Evolutionary conservation across 495 filamentous ascomycete genomes (phyloP).

Genomic region (Aspergillus mulundensis): DNA sequence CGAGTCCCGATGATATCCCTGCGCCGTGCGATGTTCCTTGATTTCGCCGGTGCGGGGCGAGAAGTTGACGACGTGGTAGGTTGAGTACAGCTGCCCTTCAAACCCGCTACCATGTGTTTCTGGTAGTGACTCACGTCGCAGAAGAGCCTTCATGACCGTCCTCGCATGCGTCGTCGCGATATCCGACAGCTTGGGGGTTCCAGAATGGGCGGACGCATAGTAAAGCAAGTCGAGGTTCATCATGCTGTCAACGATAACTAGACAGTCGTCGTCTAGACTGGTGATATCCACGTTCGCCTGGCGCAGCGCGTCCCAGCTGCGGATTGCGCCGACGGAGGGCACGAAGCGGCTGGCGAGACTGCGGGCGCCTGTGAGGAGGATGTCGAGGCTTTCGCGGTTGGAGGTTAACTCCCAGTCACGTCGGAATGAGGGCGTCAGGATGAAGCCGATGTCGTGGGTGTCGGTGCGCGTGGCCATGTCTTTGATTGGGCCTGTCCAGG

Average conservation of each 20-base stretch:
- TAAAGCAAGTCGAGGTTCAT: conserved; percentile 40
- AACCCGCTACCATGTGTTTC: neutral
- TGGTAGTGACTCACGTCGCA: neutral
- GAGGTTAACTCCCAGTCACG: conserved; percentile 29
- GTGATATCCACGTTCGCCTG: conserved; percentile 9
- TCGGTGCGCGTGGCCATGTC: conserved; percentile 21
- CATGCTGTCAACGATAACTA: conserved; percentile 46
- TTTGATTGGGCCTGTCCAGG: conserved; percentile 5
- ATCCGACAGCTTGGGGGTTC: conserved; percentile 17
- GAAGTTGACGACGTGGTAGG: conserved; percentile 42
- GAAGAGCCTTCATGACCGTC: conserved; percentile 14
- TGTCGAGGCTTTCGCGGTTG: conserved; percentile 22
- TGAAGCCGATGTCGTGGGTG: conserved; percentile 42
- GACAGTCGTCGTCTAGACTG: conserved; percentile 24
- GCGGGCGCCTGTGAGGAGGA: conserved; percentile 29
- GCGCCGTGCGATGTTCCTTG: conserved; percentile 32
- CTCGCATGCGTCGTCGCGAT: conserved; percentile 39
- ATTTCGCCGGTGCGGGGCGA: conserved; percentile 27
- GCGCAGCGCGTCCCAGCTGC: conserved; percentile 32
- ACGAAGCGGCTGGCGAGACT: conserved; percentile 35
- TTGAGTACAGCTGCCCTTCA: conserved; percentile 12
- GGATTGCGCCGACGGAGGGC: conserved; percentile 28
- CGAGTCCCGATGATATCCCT: conserved; percentile 38
- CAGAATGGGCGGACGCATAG: conserved; percentile 33
- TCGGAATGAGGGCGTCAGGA: conserved; percentile 25